phyloP scores from a whole-genome alignment of 169 alveolate genomes.

The Toxoplasma gondii region DNA sequence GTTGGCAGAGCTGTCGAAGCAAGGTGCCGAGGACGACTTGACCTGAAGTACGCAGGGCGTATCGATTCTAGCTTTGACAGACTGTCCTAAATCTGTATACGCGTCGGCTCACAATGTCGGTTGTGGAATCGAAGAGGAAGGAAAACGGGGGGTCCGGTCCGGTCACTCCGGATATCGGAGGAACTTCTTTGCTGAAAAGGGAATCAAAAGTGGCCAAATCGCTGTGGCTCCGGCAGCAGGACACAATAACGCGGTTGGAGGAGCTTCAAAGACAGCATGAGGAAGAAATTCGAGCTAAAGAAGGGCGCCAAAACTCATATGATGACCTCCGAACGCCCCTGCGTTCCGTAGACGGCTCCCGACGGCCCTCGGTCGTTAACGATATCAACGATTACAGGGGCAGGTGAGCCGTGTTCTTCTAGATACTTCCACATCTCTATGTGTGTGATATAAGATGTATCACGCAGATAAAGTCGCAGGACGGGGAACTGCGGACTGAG shows the following conservation, averaged over 20 bases:
- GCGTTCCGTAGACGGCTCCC: not conserved
- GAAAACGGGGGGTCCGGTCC: not conserved
- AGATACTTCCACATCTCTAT: too few relatives aligned
- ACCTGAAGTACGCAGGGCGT: not conserved
- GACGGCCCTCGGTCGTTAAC: not conserved
- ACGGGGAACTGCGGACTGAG: too few relatives aligned
- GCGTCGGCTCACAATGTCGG: not conserved
- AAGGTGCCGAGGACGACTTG: not conserved
- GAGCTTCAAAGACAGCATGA: constrained; percentile 22
- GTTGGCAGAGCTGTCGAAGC: not conserved
- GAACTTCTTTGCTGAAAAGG: not conserved
- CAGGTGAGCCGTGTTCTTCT: not conserved
- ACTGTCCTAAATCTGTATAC: not conserved
- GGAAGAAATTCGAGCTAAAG: not conserved
- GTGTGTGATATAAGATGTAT: too few relatives aligned
- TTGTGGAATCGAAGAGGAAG: not conserved
- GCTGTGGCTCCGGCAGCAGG: not conserved
- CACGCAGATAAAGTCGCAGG: too few relatives aligned
- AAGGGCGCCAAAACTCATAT: not conserved
- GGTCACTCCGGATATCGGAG: not conserved
- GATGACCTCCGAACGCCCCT: not conserved
- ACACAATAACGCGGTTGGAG: not conserved
- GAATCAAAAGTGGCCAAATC: not conserved
- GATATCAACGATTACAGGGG: not conserved
- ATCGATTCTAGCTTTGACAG: not conserved